Evolutionary conservation across 805 yeast genomes (phyloP).

Genomic region (Clavispora carvajalis): DNA sequence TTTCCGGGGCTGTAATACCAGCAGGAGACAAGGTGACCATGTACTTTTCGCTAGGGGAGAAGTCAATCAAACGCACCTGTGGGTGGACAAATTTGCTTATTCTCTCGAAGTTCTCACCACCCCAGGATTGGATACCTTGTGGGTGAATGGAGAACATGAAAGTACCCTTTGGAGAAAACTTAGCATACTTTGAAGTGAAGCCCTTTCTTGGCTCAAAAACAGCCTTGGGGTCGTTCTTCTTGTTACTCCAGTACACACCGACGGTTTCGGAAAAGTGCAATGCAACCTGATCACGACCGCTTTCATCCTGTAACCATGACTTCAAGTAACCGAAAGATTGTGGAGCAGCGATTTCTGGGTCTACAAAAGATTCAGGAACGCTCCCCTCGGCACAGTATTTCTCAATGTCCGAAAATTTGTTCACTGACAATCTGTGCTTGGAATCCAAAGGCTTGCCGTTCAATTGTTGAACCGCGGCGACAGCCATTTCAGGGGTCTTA

Average conservation of each 20-base stretch:
- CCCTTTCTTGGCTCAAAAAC: conserved; percentile 73
- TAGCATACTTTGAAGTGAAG: conserved; percentile 84
- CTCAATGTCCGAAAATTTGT: conserved; percentile 78
- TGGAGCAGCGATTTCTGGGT: conserved; percentile 70
- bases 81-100: conserved; percentile 80
- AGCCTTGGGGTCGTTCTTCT: conserved; percentile 65
- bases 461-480: conserved; percentile 70
- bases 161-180: conserved; percentile 92
- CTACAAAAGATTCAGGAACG: conserved; percentile 56
- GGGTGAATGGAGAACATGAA: conserved; percentile 83
- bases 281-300: conserved; percentile 86
- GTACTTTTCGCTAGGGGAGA: conserved; percentile 88
- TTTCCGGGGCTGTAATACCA: conserved; percentile 64
- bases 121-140: conserved; percentile 95
- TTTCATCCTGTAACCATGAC: conserved; percentile 86
- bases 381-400: conserved; percentile 64
- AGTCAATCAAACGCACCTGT: conserved; percentile 82
- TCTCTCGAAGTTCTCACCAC: conserved; percentile 74
- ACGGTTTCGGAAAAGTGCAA: conserved; percentile 76
- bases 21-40: conserved; percentile 86
- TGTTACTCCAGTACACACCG: conserved; percentile 83
- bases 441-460: conserved; percentile 90
- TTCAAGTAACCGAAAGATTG: conserved; percentile 74
- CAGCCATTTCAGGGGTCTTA: conserved; percentile 60
- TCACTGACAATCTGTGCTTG: conserved; percentile 83